A percentile compares a stretch with the other conserved stretches of the same genome.
phyloP scores from a whole-genome alignment of 106 monocot genomes.

The Cymbidium sinense region DNA sequence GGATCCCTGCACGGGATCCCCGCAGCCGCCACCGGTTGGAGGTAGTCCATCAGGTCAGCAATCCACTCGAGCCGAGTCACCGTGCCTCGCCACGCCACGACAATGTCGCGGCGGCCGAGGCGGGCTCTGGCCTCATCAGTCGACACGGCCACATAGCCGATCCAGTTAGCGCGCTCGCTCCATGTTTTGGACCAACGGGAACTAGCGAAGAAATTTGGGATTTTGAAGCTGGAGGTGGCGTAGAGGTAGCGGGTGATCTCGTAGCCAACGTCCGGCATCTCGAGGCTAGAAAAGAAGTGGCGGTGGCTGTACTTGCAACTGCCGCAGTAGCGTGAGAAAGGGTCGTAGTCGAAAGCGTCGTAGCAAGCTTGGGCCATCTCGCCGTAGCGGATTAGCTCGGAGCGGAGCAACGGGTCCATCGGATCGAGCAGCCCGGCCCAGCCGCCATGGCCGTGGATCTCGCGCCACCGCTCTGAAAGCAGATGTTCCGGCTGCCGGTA shows the following conservation, averaged over 20 bases:
- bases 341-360: slow-evolving; percentile 82
- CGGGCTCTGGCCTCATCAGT: slow-evolving; percentile 39
- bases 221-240: slow-evolving; percentile 60
- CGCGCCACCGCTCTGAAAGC: slow-evolving; percentile 42
- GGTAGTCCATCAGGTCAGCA: slow-evolving; percentile 64
- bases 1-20: slow-evolving; percentile 60
- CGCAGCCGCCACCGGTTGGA: slow-evolving; percentile 33
- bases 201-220: slow-evolving; percentile 54
- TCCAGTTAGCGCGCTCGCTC: slow-evolving; percentile 83
- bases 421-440: slow-evolving; percentile 84
- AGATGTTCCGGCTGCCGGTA: neutral
- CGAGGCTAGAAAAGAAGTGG: slow-evolving; percentile 41
- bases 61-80: slow-evolving; percentile 72
- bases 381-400: slow-evolving; percentile 84
- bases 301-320: slow-evolving; percentile 57
- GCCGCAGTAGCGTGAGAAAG: slow-evolving; percentile 68
- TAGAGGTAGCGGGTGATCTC: slow-evolving; percentile 68
- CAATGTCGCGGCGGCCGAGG: slow-evolving; percentile 75
- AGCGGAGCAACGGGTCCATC: slow-evolving; percentile 69
- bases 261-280: slow-evolving; percentile 41
- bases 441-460: slow-evolving; percentile 65
- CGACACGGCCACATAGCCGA: slow-evolving; percentile 83
- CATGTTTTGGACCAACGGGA: slow-evolving; percentile 32
- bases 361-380: slow-evolving; percentile 87
- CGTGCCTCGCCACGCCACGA: slow-evolving; percentile 78